A percentile compares a stretch with the other conserved stretches of the same genome.
Evolutionary conservation across 768 basidiomycete genomes (phyloP).

Genomic region (Lanmaoa rubissima): DNA sequence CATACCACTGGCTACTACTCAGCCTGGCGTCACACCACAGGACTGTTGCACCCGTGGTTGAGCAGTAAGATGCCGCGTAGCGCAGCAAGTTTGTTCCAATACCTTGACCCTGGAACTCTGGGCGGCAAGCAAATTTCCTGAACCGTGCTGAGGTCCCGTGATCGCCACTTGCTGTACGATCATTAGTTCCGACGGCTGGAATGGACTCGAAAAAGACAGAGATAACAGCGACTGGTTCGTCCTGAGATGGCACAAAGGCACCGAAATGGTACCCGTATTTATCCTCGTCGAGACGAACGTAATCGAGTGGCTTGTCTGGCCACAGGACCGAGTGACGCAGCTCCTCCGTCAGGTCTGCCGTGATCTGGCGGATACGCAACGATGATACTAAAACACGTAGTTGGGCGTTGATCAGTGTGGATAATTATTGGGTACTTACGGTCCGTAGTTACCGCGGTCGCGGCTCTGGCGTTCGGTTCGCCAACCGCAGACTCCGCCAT

Average conservation of each 20-base stretch:
- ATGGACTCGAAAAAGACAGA: slow-evolving; percentile 52
- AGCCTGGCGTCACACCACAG: slow-evolving; percentile 61
- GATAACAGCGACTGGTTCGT: slow-evolving; percentile 49
- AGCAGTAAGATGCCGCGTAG: slow-evolving; percentile 38
- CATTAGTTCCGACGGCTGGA: slow-evolving; percentile 17
- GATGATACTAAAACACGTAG: slow-evolving; percentile 9
- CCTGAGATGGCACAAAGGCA: slow-evolving; percentile 43
- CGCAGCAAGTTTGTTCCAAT: slow-evolving; percentile 50
- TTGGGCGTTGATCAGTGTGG: not conserved
- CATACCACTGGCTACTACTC: slow-evolving; percentile 48
- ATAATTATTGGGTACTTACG: slow-evolving; percentile 10
- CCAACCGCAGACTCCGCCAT: slow-evolving; percentile 6
- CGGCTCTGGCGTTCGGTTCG: slow-evolving; percentile 1
- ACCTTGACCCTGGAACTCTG: slow-evolving; percentile 49
- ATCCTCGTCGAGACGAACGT: slow-evolving; percentile 55
- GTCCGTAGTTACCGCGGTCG: not conserved
- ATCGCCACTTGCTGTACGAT: not conserved
- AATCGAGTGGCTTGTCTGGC: slow-evolving; percentile 47
- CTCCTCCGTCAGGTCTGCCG: slow-evolving; percentile 42
- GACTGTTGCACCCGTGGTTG: slow-evolving; percentile 39
- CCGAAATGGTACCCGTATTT: slow-evolving; percentile 51
- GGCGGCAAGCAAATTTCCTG: slow-evolving; percentile 60
- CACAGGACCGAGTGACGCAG: slow-evolving; percentile 60
- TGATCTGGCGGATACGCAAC: slow-evolving; percentile 33
- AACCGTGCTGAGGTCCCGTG: slow-evolving; percentile 40